Evolutionary conservation across 768 basidiomycete genomes (phyloP).

Genomic region (Rhodotorula diobovata): DNA sequence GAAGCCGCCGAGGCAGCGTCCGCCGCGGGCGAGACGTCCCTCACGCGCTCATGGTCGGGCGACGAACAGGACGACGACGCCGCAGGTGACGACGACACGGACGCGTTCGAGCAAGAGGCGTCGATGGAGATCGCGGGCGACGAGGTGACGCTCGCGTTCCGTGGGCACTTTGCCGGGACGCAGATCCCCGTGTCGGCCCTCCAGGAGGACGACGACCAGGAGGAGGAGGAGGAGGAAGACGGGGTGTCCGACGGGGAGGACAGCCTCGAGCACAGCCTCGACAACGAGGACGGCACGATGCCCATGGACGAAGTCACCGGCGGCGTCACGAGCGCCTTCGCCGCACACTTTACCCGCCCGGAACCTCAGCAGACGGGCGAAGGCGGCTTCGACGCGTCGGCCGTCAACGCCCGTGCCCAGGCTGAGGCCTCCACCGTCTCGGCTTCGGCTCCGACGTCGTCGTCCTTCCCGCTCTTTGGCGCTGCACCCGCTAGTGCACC

Average conservation of each 20-base stretch:
- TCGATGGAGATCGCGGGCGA: conserved; percentile 38
- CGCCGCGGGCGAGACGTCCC: conserved; percentile 8
- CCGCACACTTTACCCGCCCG: background rate
- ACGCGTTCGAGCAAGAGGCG: conserved; percentile 3
- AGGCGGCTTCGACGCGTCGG: background rate
- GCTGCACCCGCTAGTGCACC: background rate
- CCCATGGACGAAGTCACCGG: conserved; percentile 33
- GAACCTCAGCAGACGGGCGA: background rate
- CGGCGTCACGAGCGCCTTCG: conserved; percentile 21
- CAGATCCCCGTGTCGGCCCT: conserved; percentile 13
- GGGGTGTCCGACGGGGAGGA: background rate
- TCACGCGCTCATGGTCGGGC: background rate
- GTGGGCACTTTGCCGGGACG: conserved; percentile 30
- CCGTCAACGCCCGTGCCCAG: background rate
- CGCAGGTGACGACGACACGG: background rate
- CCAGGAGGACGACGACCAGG: background rate
- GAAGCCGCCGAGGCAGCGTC: conserved; percentile 2
- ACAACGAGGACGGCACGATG: conserved; percentile 19
- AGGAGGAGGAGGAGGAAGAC: background rate
- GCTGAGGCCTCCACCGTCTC: background rate
- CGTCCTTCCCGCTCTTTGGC: conserved; percentile 1
- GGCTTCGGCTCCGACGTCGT: too few species aligned
- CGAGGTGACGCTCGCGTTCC: conserved; percentile 32
- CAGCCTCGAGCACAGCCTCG: background rate
- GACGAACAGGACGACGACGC: background rate